Percentiles rank a stretch among this genome's conserved stretches.
Evolutionary conservation across 495 filamentous ascomycete species (phyloP).

Genomic region (Hypomontagnella submonticulosa): DNA sequence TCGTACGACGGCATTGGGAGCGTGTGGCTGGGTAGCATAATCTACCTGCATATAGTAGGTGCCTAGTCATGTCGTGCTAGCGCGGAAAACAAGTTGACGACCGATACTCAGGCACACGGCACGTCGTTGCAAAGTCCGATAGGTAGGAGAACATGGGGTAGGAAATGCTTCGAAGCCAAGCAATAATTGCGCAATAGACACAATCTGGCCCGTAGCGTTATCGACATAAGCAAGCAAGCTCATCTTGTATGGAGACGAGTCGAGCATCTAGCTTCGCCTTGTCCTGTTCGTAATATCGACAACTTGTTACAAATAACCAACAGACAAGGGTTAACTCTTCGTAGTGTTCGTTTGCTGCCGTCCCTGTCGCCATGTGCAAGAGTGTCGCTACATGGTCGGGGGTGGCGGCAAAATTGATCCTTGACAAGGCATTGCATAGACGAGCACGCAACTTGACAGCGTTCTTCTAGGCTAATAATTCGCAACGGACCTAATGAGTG

Average conservation of each 20-base stretch:
- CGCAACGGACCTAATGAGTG: slow-evolving; percentile 10
- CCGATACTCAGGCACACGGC: slow-evolving; percentile 29
- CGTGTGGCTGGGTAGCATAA: slow-evolving; percentile 21
- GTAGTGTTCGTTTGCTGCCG: slow-evolving; percentile 21
- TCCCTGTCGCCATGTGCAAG: slow-evolving; percentile 44
- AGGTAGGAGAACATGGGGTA: slow-evolving; percentile 20
- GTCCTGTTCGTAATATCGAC: slow-evolving; percentile 14
- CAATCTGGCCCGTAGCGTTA: slow-evolving; percentile 23
- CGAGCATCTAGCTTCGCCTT: slow-evolving; percentile 10
- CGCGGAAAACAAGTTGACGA: slow-evolving; percentile 25
- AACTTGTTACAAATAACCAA: slow-evolving; percentile 13
- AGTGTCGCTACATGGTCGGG: slow-evolving; percentile 32
- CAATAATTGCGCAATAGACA: slow-evolving; percentile 17
- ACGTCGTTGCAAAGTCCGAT: slow-evolving; percentile 19
- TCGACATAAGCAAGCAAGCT: slow-evolving; percentile 1
- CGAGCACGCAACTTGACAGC: slow-evolving; percentile 21
- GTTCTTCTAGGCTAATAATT: slow-evolving; percentile 43
- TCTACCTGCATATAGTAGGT: no score
- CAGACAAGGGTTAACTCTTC: slow-evolving; percentile 7
- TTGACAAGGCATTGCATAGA: slow-evolving; percentile 34
- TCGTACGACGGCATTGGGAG: slow-evolving; percentile 30
- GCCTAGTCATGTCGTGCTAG: slow-evolving; percentile 19
- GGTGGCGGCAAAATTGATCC: slow-evolving; percentile 40
- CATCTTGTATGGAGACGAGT: slow-evolving; percentile 4
- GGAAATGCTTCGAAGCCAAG: slow-evolving; percentile 17